Evolutionary conservation across 2,329 filamentous ascomycete genomes (phyloP).

Genomic region (Colletotrichum zoysiae): DNA sequence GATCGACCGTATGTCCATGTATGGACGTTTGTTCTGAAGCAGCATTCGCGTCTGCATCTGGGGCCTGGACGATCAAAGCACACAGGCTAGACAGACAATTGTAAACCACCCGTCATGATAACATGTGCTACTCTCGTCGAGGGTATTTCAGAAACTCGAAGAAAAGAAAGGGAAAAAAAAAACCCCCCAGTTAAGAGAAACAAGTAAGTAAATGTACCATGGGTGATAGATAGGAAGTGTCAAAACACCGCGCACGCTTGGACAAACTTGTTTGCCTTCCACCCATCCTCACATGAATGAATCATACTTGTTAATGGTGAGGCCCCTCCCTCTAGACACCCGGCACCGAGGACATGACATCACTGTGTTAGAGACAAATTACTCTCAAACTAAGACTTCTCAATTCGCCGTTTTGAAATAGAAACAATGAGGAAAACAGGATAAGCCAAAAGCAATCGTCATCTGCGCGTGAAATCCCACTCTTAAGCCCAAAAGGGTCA

Average conservation of each 20-base stretch:
- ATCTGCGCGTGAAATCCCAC: constrained; percentile 36
- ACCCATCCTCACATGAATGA: neutral
- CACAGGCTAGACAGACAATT: neutral
- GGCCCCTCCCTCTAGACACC: too few species aligned
- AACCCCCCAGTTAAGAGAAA: neutral
- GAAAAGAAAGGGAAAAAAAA: neutral
- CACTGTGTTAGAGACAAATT: neutral
- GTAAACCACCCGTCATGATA: neutral
- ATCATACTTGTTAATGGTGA: too few species aligned
- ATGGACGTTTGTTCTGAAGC: constrained; percentile 6
- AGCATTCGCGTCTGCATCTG: neutral
- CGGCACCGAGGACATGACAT: neutral
- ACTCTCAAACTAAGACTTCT: constrained; percentile 35
- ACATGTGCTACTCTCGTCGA: neutral
- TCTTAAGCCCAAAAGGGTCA: constrained; percentile 4
- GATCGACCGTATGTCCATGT: neutral
- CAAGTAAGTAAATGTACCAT: neutral
- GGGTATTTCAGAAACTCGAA: neutral
- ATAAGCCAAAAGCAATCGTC: constrained; percentile 25
- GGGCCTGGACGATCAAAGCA: constrained; percentile 7
- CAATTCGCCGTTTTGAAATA: constrained; percentile 38
- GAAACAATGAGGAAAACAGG: constrained; percentile 9
- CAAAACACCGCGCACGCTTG: constrained; percentile 12
- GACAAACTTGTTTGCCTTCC: neutral
- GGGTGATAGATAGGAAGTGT: neutral